A percentile compares a stretch with the other conserved stretches of the same genome.
Evolutionary conservation across 2,329 filamentous ascomycete genomes (phyloP).

Genomic region (Venturia carpophila): DNA sequence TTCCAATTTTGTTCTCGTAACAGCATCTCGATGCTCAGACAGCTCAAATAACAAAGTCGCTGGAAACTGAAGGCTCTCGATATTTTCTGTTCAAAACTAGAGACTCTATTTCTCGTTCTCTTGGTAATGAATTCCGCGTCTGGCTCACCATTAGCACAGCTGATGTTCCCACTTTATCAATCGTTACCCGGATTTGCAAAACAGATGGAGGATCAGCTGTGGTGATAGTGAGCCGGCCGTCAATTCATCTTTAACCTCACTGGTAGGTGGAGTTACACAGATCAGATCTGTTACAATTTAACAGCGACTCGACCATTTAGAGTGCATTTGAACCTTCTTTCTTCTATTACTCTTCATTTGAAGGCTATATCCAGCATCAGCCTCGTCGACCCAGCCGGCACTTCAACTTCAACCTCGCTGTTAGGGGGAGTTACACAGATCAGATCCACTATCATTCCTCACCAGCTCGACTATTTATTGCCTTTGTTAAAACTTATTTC

Average conservation of each 20-base stretch:
- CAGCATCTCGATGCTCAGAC: not conserved
- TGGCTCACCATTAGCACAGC: not conserved
- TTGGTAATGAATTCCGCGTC: not conserved
- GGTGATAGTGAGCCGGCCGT: too few relatives aligned
- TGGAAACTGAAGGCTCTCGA: not conserved
- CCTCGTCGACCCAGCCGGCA: not conserved
- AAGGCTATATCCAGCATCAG: not conserved
- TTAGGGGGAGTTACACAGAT: not conserved
- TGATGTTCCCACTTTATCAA: not conserved
- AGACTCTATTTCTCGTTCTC: not conserved
- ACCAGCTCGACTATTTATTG: not conserved
- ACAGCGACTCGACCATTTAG: too few relatives aligned
- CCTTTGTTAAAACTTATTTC: not conserved
- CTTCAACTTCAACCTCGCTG: not conserved
- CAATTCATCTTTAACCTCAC: too few relatives aligned
- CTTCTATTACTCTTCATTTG: too few relatives aligned
- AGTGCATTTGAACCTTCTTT: too few relatives aligned
- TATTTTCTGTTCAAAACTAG: not conserved
- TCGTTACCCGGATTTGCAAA: not conserved
- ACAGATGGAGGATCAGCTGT: too few relatives aligned
- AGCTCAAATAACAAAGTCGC: not conserved
- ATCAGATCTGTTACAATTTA: too few relatives aligned
- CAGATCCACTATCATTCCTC: not conserved
- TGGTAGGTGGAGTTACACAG: too few relatives aligned
- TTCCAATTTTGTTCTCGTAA: too few relatives aligned